Evolutionary conservation across 2,329 filamentous ascomycete genomes (phyloP), one percentile per base, ranked within the genome.

Genomic region (Aspergillus hortae): DNA sequence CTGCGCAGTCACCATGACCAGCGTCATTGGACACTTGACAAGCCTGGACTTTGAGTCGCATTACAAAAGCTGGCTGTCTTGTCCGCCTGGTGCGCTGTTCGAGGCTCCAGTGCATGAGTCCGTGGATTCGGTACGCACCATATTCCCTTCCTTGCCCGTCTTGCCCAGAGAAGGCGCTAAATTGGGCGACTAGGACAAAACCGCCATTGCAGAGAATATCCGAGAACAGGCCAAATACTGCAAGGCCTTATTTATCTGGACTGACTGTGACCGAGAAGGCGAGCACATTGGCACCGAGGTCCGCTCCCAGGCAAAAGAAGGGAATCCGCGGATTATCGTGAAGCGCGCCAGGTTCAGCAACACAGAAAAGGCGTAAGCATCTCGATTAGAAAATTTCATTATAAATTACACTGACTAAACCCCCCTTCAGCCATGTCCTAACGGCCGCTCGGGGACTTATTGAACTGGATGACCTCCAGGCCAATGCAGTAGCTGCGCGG

Each of bases 271-370:
- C 77, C 85, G 92, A 50, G 94, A 99, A 78, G 94, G 94, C 33
- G 94, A 99, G 70, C 89, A 97, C 67, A 99, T 99, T 60, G 94
- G 94, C 6, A 81, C 88, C 36, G 92, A 99, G 69, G 92, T 99
- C 55, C 86, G 90, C 42, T 82, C 88, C 48, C 87, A 92, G 53
- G 94, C 94, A 4, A 77, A 79, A 44, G 84, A 85, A 63, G 86
- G 83, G 9, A 97, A 96, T 57, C 72, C 79, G 9, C 77, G 77
- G 1, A 85, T 99, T 40, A 80, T 90, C 55, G 83, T 96, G 52
- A 94, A 90, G 66, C 82, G 94, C 62, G 94, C 94, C 12, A 87
- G 79, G 54, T 99, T 99, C 74, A 97, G 90, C 77, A 99, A 99
- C 67, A 92, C 96, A 30, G 94, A 99, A 71, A 81, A 87, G 80